Evolutionary conservation across 345 rosid genomes (phyloP).

Genomic region (Mallotus nudiflorus): DNA sequence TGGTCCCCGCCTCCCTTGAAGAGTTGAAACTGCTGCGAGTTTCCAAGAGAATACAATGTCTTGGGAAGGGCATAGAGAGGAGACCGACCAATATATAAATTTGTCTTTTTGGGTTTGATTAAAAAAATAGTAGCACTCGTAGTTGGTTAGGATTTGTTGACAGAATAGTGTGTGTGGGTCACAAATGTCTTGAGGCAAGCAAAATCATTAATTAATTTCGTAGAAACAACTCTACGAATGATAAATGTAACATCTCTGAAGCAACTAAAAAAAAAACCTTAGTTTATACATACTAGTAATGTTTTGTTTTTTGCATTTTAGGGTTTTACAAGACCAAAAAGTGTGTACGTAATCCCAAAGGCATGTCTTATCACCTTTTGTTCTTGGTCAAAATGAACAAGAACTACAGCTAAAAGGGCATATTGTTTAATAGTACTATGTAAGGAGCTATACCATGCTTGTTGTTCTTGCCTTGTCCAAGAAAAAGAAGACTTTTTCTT

Average conservation of each 20-base stretch:
- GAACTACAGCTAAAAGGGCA: background rate
- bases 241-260: no score
- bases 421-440: no score
- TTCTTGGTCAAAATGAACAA: slow-evolving; percentile 35
- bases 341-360: slow-evolving; percentile 50
- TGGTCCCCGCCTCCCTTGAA: slow-evolving; percentile 28
- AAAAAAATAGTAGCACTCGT: no score
- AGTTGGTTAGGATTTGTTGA: slow-evolving; percentile 14
- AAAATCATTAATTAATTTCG: slow-evolving; percentile 3
- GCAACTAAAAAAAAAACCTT: no score
- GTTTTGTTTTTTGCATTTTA: no score
- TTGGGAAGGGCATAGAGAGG: slow-evolving; percentile 27
- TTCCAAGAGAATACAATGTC: slow-evolving; percentile 37
- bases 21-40: slow-evolving; percentile 19
- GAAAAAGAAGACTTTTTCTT: background rate
- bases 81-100: background rate
- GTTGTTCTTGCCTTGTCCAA: slow-evolving; percentile 21
- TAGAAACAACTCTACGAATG: no score
- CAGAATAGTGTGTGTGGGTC: slow-evolving; percentile 32
- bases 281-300: no score
- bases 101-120: background rate
- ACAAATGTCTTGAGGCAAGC: slow-evolving; percentile 21
- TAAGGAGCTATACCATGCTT: slow-evolving; percentile 29
- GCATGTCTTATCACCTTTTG: slow-evolving; percentile 49
- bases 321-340: slow-evolving; percentile 19